Evolutionary conservation across 345 rosid species (phyloP), one percentile per base, ranked within the genome.

Genomic region (Camelina laxa): DNA sequence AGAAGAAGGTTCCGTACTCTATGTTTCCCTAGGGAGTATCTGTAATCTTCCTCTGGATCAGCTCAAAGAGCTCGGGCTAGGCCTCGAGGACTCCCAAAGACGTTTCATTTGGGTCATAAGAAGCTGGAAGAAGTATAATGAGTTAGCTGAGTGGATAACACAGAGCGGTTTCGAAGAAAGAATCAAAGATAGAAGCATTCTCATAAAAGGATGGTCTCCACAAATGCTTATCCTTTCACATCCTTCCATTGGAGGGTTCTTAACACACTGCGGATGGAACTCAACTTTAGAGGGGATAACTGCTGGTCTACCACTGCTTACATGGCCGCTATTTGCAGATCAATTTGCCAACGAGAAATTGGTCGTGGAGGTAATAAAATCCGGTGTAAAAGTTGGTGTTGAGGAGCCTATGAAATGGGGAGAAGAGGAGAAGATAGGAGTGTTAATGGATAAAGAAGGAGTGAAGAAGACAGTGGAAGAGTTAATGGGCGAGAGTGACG

Each of bases 81-180:
- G 85, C 14, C 63, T 88, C 1, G 88, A 83, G 38, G 81, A 81
- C 38, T 82, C 88, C 0, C 67, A 75, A 38, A 69, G 20, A 56
- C 85, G 83, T 9, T 89, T 91, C 65, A 70, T 91, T 14, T 91
- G 91, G 97, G 92, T 84, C 6, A 77, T 78, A 3, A 82, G 84
- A 78, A 58, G 81, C 3, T 82, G 76, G 19, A 75, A 76, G 6
- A 71, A 70, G 35, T 33, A 69, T 0, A 56, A 66, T 4, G 83
- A 80, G 41, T 13, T 85, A 1, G 65, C 51, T 39, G 61, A 69
- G 33, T 80, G 84, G 85, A 22, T 83, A 1, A 24, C 0, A 2
- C 74, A 82, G 36, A 70, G 76, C 1, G 65, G 79, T 0, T 76
- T 66, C 1, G 75, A 80, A 30, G 74, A 72, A 38, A 71, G 77